phyloP scores from a whole-genome alignment of 78 protist species.

The Thecamonas trahens region DNA sequence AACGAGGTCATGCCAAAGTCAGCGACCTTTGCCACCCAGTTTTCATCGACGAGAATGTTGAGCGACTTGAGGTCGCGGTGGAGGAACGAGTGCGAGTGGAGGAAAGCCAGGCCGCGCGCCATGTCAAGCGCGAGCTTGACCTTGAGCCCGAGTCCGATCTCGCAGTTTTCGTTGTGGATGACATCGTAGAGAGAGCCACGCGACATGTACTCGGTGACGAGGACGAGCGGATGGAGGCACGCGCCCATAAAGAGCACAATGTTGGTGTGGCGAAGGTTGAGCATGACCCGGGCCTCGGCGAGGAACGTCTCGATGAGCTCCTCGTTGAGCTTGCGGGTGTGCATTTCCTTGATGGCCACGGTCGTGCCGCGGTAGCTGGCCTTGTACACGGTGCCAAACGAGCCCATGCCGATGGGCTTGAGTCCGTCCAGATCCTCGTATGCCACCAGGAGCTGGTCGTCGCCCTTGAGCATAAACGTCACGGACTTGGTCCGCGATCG shows the following conservation, averaged over 20 bases:
- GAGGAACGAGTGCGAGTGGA: no score
- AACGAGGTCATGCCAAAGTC: no score
- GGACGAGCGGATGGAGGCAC: no score
- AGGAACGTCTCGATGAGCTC: slow-evolving; percentile 1
- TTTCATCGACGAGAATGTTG: no score
- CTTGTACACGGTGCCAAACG: slow-evolving; percentile 6
- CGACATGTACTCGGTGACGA: no score
- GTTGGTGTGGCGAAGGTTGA: slow-evolving; percentile 24
- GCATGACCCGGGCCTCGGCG: background rate
- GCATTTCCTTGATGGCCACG: slow-evolving; percentile 26
- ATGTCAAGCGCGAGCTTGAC: background rate
- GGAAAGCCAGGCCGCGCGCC: background rate
- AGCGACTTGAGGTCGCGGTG: no score
- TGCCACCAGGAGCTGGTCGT: background rate
- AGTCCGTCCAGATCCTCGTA: background rate
- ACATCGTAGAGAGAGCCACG: no score
- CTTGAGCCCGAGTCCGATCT: background rate
- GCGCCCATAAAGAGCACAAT: slow-evolving; percentile 44
- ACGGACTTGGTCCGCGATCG: no score
- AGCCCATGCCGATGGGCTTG: slow-evolving; percentile 3
- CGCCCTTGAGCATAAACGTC: no score
- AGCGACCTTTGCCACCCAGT: no score
- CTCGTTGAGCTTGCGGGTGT: background rate
- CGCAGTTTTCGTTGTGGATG: background rate
- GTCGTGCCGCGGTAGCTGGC: slow-evolving; percentile 1